phyloP scores from a whole-genome alignment of 192 early-diverging fungal species.

The Thamnidium elegans region DNA sequence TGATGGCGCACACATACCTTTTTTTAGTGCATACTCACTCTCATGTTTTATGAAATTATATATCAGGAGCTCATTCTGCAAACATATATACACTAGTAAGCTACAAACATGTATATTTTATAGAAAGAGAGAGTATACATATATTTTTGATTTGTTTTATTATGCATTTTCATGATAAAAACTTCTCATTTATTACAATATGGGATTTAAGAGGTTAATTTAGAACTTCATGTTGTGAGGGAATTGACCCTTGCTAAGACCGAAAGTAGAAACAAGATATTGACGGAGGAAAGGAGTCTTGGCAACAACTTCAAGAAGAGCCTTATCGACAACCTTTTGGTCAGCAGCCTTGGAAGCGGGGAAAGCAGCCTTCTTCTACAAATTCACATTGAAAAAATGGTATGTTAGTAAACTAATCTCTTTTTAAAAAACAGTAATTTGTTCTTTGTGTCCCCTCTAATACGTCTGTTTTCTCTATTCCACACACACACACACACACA shows the following conservation, averaged over 20 bases:
- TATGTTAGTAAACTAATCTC: neutral
- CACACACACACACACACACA: too few species aligned
- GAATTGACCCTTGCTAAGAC: conserved; percentile 93
- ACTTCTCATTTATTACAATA: too few species aligned
- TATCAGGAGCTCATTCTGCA: too few species aligned
- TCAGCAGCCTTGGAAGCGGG: conserved; percentile 76
- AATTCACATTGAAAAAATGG: too few species aligned
- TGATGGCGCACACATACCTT: too few species aligned
- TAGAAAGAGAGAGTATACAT: too few species aligned
- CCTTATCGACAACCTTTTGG: conserved; percentile 91
- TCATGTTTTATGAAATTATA: too few species aligned
- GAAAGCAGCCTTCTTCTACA: conserved; percentile 72
- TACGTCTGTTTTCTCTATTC: neutral
- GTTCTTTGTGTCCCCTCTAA: neutral
- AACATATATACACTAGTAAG: too few species aligned
- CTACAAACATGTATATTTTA: too few species aligned
- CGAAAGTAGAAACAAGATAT: conserved; percentile 88
- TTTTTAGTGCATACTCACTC: too few species aligned
- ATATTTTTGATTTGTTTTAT: too few species aligned
- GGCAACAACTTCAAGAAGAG: conserved; percentile 73
- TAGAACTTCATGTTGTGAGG: conserved; percentile 97
- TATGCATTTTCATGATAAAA: too few species aligned
- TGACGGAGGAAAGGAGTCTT: conserved; percentile 85
- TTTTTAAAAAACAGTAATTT: neutral
- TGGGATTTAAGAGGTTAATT: conserved; percentile 23